Evolutionary conservation across 352 stramenopile species (phyloP).

Genomic region (Globisporangium irregulare): DNA sequence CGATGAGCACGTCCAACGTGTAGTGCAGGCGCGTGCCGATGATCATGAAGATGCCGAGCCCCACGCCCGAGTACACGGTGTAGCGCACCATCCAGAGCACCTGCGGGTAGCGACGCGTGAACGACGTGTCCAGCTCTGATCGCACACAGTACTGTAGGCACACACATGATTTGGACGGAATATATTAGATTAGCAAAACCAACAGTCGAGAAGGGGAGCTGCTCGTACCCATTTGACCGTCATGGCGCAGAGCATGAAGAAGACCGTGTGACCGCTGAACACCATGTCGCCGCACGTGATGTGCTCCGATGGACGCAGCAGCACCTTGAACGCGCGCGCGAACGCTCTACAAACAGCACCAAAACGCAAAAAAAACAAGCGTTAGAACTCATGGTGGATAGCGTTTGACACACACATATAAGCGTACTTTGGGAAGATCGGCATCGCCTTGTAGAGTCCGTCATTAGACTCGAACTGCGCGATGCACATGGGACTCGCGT

Average conservation of each 20-base stretch:
- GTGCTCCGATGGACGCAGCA: constrained; percentile 78
- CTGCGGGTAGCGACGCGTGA: constrained; percentile 64
- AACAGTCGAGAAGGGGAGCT: not conserved
- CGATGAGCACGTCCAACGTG: constrained; percentile 82
- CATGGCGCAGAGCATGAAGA: constrained; percentile 82
- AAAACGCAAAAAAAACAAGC: not conserved
- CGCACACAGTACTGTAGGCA: constrained; percentile 60
- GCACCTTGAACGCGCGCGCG: constrained; percentile 75
- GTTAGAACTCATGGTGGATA: not conserved
- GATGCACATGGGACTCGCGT: constrained; percentile 86
- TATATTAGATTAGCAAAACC: not conserved
- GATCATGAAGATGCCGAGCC: constrained; percentile 70
- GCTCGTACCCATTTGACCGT: constrained; percentile 63
- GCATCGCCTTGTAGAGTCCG: constrained; percentile 75
- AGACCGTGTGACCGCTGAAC: constrained; percentile 86
- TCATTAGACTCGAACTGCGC: constrained; percentile 71
- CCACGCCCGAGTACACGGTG: constrained; percentile 58
- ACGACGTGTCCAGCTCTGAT: constrained; percentile 78
- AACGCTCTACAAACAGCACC: constrained; percentile 47
- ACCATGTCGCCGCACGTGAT: constrained; percentile 90
- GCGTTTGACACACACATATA: not conserved
- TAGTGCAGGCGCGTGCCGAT: constrained; percentile 81
- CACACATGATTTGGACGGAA: constrained; percentile 8
- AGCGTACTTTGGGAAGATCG: constrained; percentile 86
- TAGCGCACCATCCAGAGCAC: constrained; percentile 80